Evolutionary conservation across 1,284 basidiomycete genomes (phyloP), one percentile per base, ranked within the genome.

Genomic region (Ganoderma lucidum): DNA sequence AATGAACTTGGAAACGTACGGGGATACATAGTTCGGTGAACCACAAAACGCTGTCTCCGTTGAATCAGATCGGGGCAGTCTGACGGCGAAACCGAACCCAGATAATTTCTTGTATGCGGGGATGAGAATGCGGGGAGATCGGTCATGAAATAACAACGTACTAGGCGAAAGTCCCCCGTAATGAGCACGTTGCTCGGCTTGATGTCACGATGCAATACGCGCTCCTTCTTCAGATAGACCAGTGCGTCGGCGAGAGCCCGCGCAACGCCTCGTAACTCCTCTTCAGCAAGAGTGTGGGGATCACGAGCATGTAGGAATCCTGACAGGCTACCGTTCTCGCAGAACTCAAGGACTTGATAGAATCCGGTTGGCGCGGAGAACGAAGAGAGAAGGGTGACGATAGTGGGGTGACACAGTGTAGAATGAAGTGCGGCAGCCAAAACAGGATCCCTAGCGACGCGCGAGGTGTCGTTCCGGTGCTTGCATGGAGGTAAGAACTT

Each of bases 291-390:
- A 17, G 67, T 62, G 17, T 70, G 69, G 0, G 71, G 65, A 14
- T 73, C 67, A 14, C 80, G 76, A 12, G 78, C 70, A 17, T 63
- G 44, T 6, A 86, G 67, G 35, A 81, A 75, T 32, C 77, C 70
- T 1, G 74, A 65, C 2, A 88, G 78, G 56, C 77, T 81, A n/a
- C 85, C 85, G 5, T 78, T 70, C 6, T 81, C 71, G 63, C 86
- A 88, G 30, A 83, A 76, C 68, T 88, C 87, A 8, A 87, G 74
- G 17, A 87, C 78, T 55, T 85, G 81, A 65, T 82, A 84, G 35
- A 74, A 73, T 15, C 78, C 78, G 6, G 72, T 72, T 9, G 78
- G 70, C 0, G 80, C 79, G n/a, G 75, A 72, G 69, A 86, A 85
- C 3, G 73, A 74, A 9, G 83, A 83, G n/a, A 86, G 79, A 2